Base-by-base conservation (phyloP, 345 rosid species). In the Aquilaria sinensis region DNA sequence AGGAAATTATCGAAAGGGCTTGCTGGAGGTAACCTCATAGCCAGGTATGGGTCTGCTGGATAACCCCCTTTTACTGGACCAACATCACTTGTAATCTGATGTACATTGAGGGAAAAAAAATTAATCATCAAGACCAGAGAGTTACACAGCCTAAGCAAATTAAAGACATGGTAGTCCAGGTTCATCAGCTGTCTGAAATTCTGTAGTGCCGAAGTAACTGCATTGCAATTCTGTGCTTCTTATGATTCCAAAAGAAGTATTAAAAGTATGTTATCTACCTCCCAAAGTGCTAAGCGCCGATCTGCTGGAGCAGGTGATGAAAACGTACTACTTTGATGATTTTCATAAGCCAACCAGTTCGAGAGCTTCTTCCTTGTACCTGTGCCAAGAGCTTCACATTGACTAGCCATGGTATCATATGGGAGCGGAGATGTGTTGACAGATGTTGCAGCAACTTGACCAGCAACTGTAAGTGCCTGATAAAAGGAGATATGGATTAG, bases 1-100 rank as follows among this genome's bases (percentile, higher is more conserved):
- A 90, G 95, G 74, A 90, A 94, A 77, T 94, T 94, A 77, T 86
- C 96, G 37, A 80, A 94, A 51, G 97, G 96, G 71, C 97, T 90
- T 3, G 97, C 86, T 8, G 97, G 93, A 23, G 99, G 99, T 43
- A 90, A 77, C 70, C 88, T 86, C 84, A 92, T 83, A 31, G 78
- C 74, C 60, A 74, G 67, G 72, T 86, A 68, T 41, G 82, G 69
- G 54, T 86, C 92, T 63, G 33, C 67, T 10, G 53, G 53, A 60
- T 64, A 51, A 53, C 15, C 47, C 34, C 48, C 65, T 61, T 74
- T 87, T 45, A 68, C 51, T 10, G 13, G 51, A 47, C 7, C 34
- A 2, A 33, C 61, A 8, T 66, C 67, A 9, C 51, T 37, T 32
- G 57, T 58, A 58, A 74, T 64, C 90, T 77, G 59, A 37, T 37